Conservation (phyloP, 2,329 filamentous ascomycete genomes). For the Trichoderma endophyticum region DNA sequence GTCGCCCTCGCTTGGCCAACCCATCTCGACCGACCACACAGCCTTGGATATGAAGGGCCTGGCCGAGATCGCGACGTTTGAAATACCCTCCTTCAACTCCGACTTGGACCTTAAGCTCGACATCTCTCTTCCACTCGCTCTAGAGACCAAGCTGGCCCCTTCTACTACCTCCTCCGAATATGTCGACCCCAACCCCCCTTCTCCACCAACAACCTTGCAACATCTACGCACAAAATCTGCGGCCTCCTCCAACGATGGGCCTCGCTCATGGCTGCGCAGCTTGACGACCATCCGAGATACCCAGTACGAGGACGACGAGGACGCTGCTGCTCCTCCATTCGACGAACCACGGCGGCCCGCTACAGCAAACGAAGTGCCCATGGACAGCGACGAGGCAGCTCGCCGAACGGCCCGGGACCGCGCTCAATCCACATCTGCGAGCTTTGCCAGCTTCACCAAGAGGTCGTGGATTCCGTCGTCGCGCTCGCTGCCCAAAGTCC, state of each 20-base stretch:
- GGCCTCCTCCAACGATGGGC: conserved; percentile 47
- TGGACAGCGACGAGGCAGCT: conserved; percentile 22
- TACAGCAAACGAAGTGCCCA: conserved; percentile 21
- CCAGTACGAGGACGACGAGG: conserved; percentile 19
- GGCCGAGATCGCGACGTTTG: conserved; percentile 41
- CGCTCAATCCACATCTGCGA: conserved; percentile 41
- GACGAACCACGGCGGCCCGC: conserved; percentile 25
- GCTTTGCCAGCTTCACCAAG: conserved; percentile 49
- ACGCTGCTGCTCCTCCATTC: background rate
- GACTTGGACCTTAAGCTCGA: conserved; percentile 50
- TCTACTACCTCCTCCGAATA: conserved; percentile 1
- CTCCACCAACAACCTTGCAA: background rate
- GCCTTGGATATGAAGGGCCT: conserved; percentile 11
- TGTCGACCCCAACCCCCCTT: conserved; percentile 15
- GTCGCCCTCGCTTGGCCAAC: conserved; percentile 20
- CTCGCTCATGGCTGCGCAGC: conserved; percentile 51
- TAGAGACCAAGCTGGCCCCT: background rate
- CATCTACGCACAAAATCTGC: conserved; percentile 32
- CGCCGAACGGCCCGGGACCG: conserved; percentile 34
- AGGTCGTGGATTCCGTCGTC: conserved; percentile 52
- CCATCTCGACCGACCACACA: background rate
- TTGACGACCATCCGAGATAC: conserved; percentile 39
- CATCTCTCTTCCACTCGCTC: conserved; percentile 36
- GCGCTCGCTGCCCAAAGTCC: conserved; percentile 44
- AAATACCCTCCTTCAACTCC: conserved; percentile 53